Evolutionary conservation across 2,329 filamentous ascomycete genomes (phyloP).

Genomic region (Akanthomyces uredinophilus): DNA sequence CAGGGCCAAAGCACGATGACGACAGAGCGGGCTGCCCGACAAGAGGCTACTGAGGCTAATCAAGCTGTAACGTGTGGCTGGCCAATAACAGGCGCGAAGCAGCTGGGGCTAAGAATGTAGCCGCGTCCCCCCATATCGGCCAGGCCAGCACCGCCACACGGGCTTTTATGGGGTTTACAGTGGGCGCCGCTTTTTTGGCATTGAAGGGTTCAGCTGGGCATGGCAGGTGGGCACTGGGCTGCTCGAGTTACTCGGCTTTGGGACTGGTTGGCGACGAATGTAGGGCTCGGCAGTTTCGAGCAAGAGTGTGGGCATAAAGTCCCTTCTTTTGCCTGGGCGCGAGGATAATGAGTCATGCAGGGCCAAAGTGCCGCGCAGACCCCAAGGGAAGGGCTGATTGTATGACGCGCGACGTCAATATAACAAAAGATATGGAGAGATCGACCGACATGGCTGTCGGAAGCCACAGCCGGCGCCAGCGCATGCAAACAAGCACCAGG

Average conservation of each 20-base stretch:
- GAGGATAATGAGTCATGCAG: not conserved
- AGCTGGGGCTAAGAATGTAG: not conserved
- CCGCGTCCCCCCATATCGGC: conserved; percentile 3
- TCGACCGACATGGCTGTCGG: conserved; percentile 5
- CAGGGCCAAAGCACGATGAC: conserved; percentile 13
- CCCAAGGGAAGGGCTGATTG: not conserved
- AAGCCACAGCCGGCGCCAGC: conserved; percentile 7
- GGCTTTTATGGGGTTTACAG: not conserved
- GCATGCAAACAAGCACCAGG: not conserved
- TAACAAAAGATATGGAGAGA: not conserved
- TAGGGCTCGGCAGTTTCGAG: too few relatives aligned
- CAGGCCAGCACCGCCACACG: conserved; percentile 7
- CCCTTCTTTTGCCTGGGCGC: not conserved
- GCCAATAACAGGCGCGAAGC: not conserved
- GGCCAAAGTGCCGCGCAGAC: not conserved
- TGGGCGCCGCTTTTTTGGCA: not conserved
- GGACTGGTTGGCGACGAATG: not conserved
- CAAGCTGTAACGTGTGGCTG: not conserved
- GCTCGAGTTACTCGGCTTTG: too few relatives aligned
- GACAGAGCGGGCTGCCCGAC: conserved; percentile 10
- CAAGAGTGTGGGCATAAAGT: too few relatives aligned
- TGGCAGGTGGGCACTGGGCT: not conserved
- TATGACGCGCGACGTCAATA: not conserved
- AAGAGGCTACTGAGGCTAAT: not conserved
- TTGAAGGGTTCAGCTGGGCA: too few relatives aligned